Conservation (phyloP, 345 rosid genomes). For the Syzygium aromaticum region DNA sequence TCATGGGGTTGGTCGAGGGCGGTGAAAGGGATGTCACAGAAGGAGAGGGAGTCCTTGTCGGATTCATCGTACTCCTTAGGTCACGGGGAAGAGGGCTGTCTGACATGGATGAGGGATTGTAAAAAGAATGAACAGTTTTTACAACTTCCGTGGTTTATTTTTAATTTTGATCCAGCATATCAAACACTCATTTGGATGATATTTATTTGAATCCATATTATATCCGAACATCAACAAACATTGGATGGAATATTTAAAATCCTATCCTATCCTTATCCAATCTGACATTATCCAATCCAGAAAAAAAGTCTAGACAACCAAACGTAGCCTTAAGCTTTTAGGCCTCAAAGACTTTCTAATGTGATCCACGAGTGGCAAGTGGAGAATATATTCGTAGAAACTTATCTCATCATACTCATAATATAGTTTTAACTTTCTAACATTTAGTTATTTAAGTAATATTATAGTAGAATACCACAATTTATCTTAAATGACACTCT, state of each 20-base stretch:
- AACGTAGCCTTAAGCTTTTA: too few species aligned
- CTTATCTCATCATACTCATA: not conserved
- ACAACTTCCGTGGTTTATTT: not conserved
- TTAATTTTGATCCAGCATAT: too few species aligned
- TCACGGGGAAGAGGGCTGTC: not conserved
- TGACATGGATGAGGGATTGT: not conserved
- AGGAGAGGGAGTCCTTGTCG: not conserved
- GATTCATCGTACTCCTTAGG: too few species aligned
- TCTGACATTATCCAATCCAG: too few species aligned
- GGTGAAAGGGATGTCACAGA: not conserved
- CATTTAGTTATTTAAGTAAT: not conserved
- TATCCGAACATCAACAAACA: fast-evolving
- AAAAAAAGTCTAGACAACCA: too few species aligned
- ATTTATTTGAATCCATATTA: too few species aligned
- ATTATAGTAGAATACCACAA: not conserved
- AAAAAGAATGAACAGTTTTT: too few species aligned
- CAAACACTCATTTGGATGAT: too few species aligned
- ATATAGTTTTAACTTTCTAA: not conserved
- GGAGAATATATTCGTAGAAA: not conserved
- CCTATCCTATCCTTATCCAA: too few species aligned
- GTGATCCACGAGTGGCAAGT: not conserved
- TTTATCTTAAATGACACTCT: not conserved
- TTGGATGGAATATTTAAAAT: too few species aligned
- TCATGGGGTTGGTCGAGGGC: not conserved
- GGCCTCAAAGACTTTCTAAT: not conserved